Conservation (phyloP, 257 asterid genomes). For the Jaltomata sinuosa region DNA sequence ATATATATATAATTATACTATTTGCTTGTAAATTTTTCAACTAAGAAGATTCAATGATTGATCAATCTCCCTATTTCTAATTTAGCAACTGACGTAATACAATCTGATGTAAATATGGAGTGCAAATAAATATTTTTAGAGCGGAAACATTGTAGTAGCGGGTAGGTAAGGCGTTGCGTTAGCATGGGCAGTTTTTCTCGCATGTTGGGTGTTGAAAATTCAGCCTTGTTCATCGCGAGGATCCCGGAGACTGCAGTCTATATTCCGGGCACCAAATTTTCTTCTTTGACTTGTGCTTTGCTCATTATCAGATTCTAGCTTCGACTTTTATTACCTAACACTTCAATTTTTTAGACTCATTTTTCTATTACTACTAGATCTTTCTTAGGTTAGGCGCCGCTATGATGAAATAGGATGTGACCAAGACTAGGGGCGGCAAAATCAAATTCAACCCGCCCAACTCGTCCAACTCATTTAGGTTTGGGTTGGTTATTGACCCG, state of each 20-base stretch:
- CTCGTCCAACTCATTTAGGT: too few relatives aligned
- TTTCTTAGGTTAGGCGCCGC: neutral
- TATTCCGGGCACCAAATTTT: neutral
- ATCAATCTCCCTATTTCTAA: neutral
- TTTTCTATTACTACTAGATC: neutral
- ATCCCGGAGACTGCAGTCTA: neutral
- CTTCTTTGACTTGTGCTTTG: neutral
- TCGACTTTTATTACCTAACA: neutral
- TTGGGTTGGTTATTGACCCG: too few relatives aligned
- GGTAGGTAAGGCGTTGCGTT: neutral
- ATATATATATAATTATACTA: too few relatives aligned
- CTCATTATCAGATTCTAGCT: neutral
- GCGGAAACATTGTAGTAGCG: neutral
- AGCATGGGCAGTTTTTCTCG: neutral
- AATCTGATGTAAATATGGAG: neutral
- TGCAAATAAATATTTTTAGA: neutral
- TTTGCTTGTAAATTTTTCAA: too few relatives aligned
- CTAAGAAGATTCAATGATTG: too few relatives aligned
- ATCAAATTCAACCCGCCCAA: too few relatives aligned
- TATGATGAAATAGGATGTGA: neutral
- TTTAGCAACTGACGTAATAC: too few relatives aligned
- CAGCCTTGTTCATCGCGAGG: neutral
- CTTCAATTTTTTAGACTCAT: neutral
- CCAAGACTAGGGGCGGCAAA: too few relatives aligned
- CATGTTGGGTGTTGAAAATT: neutral